Percentiles rank a stretch among this genome's conserved stretches.
phyloP scores from a whole-genome alignment of 2,329 filamentous ascomycete genomes.

The Xylaria sp. region DNA sequence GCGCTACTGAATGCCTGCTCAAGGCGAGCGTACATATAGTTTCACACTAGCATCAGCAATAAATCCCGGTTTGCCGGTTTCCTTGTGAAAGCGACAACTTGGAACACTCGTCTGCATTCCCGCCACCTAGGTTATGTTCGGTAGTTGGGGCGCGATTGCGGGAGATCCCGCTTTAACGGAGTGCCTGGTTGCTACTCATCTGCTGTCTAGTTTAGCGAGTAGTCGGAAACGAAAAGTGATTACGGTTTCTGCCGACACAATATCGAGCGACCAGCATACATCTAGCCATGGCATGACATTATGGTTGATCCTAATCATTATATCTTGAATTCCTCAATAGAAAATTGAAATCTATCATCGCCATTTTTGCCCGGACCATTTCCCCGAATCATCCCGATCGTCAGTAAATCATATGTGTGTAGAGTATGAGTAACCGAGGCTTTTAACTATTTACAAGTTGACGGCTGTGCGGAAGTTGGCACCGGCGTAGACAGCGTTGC shows the following conservation, averaged over 20 bases:
- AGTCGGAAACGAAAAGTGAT: background rate
- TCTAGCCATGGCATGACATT: constrained; percentile 3
- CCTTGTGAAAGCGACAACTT: background rate
- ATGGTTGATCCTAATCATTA: constrained; percentile 21
- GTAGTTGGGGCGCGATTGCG: constrained; percentile 5
- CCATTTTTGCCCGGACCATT: constrained; percentile 38
- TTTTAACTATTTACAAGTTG: constrained; percentile 69
- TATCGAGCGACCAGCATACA: background rate
- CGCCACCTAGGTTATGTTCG: background rate
- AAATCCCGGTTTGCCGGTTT: background rate
- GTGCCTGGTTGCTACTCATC: background rate
- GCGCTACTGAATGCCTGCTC: background rate
- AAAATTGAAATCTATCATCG: constrained; percentile 34
- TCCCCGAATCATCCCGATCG: constrained; percentile 36
- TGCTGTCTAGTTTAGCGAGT: background rate
- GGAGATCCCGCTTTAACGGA: constrained; percentile 12
- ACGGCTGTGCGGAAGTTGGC: constrained; percentile 89
- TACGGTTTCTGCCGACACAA: constrained; percentile 11
- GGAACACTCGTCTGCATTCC: background rate
- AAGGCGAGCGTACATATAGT: background rate
- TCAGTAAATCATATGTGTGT: constrained; percentile 32
- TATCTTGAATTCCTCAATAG: constrained; percentile 30
- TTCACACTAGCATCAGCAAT: background rate
- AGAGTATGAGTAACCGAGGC: constrained; percentile 22
- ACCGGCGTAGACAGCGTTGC: constrained; percentile 89